Evolutionary conservation across 2,329 filamentous ascomycete species (phyloP), one percentile per base, ranked within the genome.

Genomic region (Penicillium sp.): DNA sequence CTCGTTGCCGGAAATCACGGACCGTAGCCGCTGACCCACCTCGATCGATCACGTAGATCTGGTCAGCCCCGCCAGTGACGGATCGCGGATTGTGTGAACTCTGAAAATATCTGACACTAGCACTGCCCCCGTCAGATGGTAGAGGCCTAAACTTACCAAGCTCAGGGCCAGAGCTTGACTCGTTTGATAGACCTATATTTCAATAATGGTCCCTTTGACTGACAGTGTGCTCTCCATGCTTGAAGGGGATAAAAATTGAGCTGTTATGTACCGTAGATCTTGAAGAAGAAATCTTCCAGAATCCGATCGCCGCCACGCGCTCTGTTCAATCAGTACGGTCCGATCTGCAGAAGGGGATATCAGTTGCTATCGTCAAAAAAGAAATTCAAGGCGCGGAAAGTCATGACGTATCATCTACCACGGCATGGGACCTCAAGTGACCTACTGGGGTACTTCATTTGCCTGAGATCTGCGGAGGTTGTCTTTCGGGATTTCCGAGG

Each of bases 401-500:
- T 56, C 44, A 55, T 56, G 54, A 56, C 52, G 54, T 55, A 53
- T 38, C n/a, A 4, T 15, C 10, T n/a, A 9, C 6, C 33, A 6
- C 39, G 24, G 6, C 23, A 46, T 52, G 47, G 47, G 46, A 31
- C 10, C 23, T 44, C 28, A 9, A 38, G 40, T 4, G 15, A 37
- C 52, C 35, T 46, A 44, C n/a, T 9, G 15, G 6, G 23, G 18
- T 23, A 8, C 38, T 46, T 43, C 18, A 33, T 23, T 39, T 41
- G 13, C 13, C 10, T 33, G 7, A 10, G 24, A 51, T 52, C 4
- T 27, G 18, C 28, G n/a, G 6, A 10, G 10, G 3, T 3, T 31
- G 20, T 40, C 9, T 7, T 28, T 24, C 20, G 20, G 20, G 20
- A 23, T 23, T 23, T 23, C 20, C 20, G 20, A 23, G 2, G 24